Base-by-base conservation (phyloP, 331 rosid genomes). In the Telfairia occidentalis region DNA sequence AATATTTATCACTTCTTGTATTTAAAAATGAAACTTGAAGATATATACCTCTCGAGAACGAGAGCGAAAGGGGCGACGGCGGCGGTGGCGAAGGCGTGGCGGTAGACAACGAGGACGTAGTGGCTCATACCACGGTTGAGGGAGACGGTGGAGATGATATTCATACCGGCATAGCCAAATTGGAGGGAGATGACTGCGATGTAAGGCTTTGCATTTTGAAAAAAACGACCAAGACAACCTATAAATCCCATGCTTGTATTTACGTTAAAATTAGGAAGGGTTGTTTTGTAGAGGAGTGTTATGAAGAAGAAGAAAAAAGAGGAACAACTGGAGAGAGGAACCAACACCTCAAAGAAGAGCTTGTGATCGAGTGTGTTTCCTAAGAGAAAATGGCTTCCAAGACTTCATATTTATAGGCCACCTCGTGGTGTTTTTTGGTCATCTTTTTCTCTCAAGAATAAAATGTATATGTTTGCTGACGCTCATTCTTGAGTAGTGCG, bases 81-180 rank as follows among this genome's bases (percentile, higher is more conserved):
- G 29, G 86, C 9, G 5, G 79, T 67, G 12, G 98, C 98, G 76
- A 89, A 88, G 3, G 92, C 89, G 23, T 94, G 98, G 65, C 98
- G 96, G 35, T 94, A 94, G 0, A 88, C 95, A 0, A 97, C 89
- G 75, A 94, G 90, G 5, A 94, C 85, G 77, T 87, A 94, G 78
- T 94, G 91, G 64, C 96, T 94, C 90, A 94, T 85, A 40, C 98
- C 97, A 59, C 89, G 91, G 46, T 88, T 87, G 81, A 94, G 87
- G 34, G 97, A 89, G 77, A 94, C 90, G 92, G 86, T 84, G 30
- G 96, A 89, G 55, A 94, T 86, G 42, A 94, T 84, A 9, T 94
- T 91, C 98, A 94, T 89, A 21, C 98, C 98, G 0, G 98, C 80
- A 34, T 91, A 94, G 1, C 98, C 98, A 70, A 94, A 91, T 29